Base-by-base conservation (phyloP, 1,284 basidiomycete genomes). In the Fomitopsis pinicola region DNA sequence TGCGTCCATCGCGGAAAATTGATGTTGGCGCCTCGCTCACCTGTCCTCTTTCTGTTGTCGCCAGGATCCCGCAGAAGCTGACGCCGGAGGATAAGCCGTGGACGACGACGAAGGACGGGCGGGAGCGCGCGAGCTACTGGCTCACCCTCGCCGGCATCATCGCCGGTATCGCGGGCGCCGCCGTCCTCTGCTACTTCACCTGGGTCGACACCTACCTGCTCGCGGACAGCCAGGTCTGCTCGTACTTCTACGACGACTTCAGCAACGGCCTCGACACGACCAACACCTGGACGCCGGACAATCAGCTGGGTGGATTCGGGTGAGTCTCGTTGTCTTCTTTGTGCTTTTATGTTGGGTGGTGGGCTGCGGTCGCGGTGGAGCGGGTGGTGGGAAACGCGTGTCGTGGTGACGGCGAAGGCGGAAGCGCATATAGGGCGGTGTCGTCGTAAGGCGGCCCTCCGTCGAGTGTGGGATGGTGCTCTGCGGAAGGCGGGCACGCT, bases 271-370 rank as follows among this genome's bases (percentile, higher is more conserved):
- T 83, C 58, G 77, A 81, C 60, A 78, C 79, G 40, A 78, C 77
- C 6, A 78, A 78, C 60, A 82, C 77, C 38, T 94, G 91, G 83
- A 75, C 79, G 53, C 77, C 82, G 28, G 90, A 94, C 66, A 83
- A 89, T 44, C 82, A 87, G 68, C 80, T 92, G 66, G 86, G 89
- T 60, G 92, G 92, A 0, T 93, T 85, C 68, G 89, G 89, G 80
- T 86, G 64, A 67, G 84, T 67, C 55, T 58, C 36, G 42, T 33
- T 42, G 14, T 14, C 44, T 58, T 55, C 33, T 8, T 59, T 19
- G 33, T 19, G 9, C 5, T 44, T 57, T 54, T 59, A 44, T 55
- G 40, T 22, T 22, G 22, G 22, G 22, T 33, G 30, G 4, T 10
- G 38, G 14, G 12, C 12, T 4, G 38, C 12, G 38, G 4, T 40